Evolutionary conservation across 2,329 filamentous ascomycete species (phyloP), one percentile per base, ranked within the genome.

Genomic region (Talaromyces albobiverticillius): DNA sequence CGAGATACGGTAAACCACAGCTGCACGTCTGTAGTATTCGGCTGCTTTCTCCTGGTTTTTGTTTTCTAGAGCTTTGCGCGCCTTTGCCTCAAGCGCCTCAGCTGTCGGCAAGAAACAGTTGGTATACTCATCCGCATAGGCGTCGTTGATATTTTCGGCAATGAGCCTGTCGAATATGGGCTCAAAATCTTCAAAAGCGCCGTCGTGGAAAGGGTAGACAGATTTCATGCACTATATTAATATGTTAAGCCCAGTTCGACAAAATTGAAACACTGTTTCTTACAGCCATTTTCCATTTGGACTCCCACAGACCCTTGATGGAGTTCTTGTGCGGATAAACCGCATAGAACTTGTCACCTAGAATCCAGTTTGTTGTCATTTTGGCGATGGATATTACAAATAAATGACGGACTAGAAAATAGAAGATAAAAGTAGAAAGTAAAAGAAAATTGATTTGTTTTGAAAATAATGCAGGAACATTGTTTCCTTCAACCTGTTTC

Each of bases 161-260:
- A 86, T 81, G 42, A 91, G 73, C 53, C 81, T 72, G n/a, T 80
- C 67, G 48, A 89, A 88, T 29, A 91, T 78, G 16, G 85, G 85
- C 61, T 82, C 79, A 64, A 91, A 90, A 69, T 91, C 88, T 54
- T 83, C 77, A 55, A 81, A 80, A 3, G 78, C 74, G 46, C 84
- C 83, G 69, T 90, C 88, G 75, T 90, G 88, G 76, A 91, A 91
- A 0, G 86, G 85, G 62, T 89, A 88, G 8, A 90, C 77, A 54
- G 83, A 79, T 71, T 84, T 84, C 32, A 70, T 69, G 67, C 81
- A 84, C 77, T 51, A 36, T 42, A 20, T 43, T n/a, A 9, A 23
- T 26, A 23, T 6, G 46, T 45, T 36, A 34, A 31, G 25, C 14
- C 25, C 13, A 32, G 11, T 13, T n/a, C 16, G 20, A 54, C 31